Percentiles rank a stretch among this genome's conserved stretches.
Evolutionary conservation across 2,329 filamentous ascomycete genomes (phyloP).

Genomic region (Chaetomiaceae sp.): DNA sequence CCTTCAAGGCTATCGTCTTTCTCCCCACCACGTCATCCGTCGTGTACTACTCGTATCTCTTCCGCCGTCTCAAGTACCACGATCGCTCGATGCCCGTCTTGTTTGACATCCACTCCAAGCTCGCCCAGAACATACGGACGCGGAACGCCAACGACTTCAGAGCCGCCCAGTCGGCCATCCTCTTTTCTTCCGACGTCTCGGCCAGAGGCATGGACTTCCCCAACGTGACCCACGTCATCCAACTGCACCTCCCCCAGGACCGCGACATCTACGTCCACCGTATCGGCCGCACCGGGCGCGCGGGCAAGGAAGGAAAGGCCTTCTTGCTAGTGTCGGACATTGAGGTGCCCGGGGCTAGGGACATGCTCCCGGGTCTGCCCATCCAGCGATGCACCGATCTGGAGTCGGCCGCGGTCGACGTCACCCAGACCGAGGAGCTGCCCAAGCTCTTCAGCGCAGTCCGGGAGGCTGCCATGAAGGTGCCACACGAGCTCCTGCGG

Average conservation of each 20-base stretch:
- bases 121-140: slow-evolving; percentile 65
- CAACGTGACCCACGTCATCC: slow-evolving; percentile 71
- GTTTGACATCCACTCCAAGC: slow-evolving; percentile 70
- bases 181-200: slow-evolving; percentile 75
- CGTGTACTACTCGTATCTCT: slow-evolving; percentile 54
- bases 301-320: slow-evolving; percentile 65
- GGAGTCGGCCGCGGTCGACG: slow-evolving; percentile 45
- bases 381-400: slow-evolving; percentile 51
- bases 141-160: slow-evolving; percentile 68
- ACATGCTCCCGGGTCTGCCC: slow-evolving; percentile 52
- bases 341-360: slow-evolving; percentile 44
- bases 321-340: slow-evolving; percentile 57
- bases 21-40: slow-evolving; percentile 74
- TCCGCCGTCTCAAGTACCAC: slow-evolving; percentile 41
- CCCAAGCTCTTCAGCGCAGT: slow-evolving; percentile 41
- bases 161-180: slow-evolving; percentile 51
- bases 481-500: slow-evolving; percentile 37
- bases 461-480: slow-evolving; percentile 35
- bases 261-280: slow-evolving; percentile 72
- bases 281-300: slow-evolving; percentile 69
- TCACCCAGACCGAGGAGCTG: slow-evolving; percentile 40
- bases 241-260: slow-evolving; percentile 58
- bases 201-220: slow-evolving; percentile 82
- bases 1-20: slow-evolving; percentile 97
- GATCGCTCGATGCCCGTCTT: slow-evolving; percentile 36